Evolutionary conservation across 2,329 filamentous ascomycete genomes (phyloP), one percentile per base, ranked within the genome.

Genomic region (Harringtonia aguacate): DNA sequence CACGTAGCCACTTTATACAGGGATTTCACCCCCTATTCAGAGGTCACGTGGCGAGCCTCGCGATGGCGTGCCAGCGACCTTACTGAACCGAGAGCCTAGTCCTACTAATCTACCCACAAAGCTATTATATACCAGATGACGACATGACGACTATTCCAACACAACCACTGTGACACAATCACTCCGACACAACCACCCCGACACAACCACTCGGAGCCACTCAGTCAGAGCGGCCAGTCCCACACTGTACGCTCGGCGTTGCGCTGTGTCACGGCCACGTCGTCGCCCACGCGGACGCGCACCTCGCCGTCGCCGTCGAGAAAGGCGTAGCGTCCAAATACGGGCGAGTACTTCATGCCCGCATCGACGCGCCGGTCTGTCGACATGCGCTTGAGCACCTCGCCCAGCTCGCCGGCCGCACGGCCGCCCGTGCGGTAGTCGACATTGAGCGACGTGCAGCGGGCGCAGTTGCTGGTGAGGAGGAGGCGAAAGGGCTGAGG

Each of bases 241-340:
- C 63, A 77, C 21, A 69, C 66, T 22, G 75, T 73, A 48, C 75
- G 65, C 52, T 77, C 67, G 18, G 59, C 52, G 39, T 68, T 70
- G 39, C 67, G 64, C 52, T 62, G 67, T 9, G 65, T 67, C 37
- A 82, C 71, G 24, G 58, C 53, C 47, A 81, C 69, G 37, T 70
- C 62, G 58, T 83, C 72, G 2, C 78, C 77, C 30, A 81, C 67
- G 3, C 58, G 59, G 39, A 82, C 60, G 38, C 55, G 52, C n/a
- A 59, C 54, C 15, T 59, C 50, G 18, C 54, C 52, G 8, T 49
- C 50, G 12, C 50, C 37, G 9, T 48, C 31, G 30, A 83, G 59
- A 56, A 86, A 86, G 0, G 72, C 80, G 61, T 87, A 87, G 36
- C 82, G 69, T 10, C 84, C 84, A 67, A 88, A 88, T 9, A 85